Evolutionary conservation across 1,284 basidiomycete genomes (phyloP).

Genomic region (Entoloma clypeatum): DNA sequence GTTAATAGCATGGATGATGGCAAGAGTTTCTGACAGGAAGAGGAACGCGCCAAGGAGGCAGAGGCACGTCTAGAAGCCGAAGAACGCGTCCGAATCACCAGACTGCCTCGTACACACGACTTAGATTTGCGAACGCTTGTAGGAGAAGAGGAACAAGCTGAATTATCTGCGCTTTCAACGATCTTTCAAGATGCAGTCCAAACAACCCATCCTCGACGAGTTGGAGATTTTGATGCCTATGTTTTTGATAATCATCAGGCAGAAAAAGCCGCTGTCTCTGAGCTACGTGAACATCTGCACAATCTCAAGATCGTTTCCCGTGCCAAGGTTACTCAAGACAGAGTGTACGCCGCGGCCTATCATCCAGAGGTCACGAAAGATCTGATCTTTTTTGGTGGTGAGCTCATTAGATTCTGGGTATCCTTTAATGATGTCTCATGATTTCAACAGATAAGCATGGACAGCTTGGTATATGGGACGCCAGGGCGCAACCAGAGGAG

Average conservation of each 20-base stretch:
- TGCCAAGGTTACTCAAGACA: conserved; percentile 71
- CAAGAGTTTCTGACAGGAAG: conserved; percentile 51
- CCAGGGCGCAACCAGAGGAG: conserved; percentile 61
- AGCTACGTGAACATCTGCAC: conserved; percentile 50
- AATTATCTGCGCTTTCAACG: conserved; percentile 41
- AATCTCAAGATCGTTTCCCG: conserved; percentile 60
- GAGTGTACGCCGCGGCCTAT: conserved; percentile 71
- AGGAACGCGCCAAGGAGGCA: conserved; percentile 46
- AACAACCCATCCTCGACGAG: conserved; percentile 32
- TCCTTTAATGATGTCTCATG: conserved; percentile 5
- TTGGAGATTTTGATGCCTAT: conserved; percentile 48
- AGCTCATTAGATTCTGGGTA: conserved; percentile 19
- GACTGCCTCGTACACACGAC: conserved; percentile 62
- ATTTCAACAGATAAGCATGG: conserved; percentile 66
- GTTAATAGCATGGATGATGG: too few species aligned
- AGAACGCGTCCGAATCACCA: conserved; percentile 56
- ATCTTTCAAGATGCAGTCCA: conserved; percentile 40
- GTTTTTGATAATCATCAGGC: conserved; percentile 43
- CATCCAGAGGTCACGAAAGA: conserved; percentile 80
- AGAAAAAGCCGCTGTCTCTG: conserved; percentile 44
- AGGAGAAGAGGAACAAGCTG: conserved; percentile 45
- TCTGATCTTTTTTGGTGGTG: conserved; percentile 75
- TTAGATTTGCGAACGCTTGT: conserved; percentile 55
- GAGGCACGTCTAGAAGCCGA: conserved; percentile 57
- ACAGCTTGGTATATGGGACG: conserved; percentile 78